Evolutionary conservation across 2,329 filamentous ascomycete genomes (phyloP).

Genomic region (Phaeosphaeriaceae sp.): DNA sequence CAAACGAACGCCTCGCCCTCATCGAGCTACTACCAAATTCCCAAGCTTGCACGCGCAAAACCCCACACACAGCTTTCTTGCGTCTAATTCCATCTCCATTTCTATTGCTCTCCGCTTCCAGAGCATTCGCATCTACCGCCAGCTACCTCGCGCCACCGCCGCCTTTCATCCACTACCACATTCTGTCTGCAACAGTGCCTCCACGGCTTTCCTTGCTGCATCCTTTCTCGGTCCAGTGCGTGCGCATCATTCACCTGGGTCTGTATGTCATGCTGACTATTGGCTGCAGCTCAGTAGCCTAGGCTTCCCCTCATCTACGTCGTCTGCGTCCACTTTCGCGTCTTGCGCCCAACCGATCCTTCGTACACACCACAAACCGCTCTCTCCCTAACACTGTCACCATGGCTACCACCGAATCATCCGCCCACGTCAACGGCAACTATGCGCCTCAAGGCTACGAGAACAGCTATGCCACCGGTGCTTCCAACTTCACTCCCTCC

Average conservation of each 20-base stretch:
- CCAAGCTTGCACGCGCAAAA: conserved; percentile 5
- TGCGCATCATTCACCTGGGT: conserved; percentile 10
- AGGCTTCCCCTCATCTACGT: conserved; percentile 2
- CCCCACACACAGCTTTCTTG: conserved; percentile 2
- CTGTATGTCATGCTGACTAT: conserved; percentile 1
- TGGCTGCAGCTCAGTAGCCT: conserved; percentile 3
- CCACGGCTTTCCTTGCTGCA: conserved; percentile 18
- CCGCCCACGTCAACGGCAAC: conserved; percentile 56
- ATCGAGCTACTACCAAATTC: not conserved
- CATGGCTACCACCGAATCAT: conserved; percentile 46
- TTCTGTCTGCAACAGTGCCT: conserved; percentile 6
- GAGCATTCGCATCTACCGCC: conserved; percentile 21
- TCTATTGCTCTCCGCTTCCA: conserved; percentile 17
- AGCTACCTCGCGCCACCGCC: conserved; percentile 21
- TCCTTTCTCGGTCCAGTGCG: conserved; percentile 20
- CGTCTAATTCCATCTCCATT: conserved; percentile 10
- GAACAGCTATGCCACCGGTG: conserved; percentile 44
- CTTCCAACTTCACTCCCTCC: conserved; percentile 33
- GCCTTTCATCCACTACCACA: conserved; percentile 6
- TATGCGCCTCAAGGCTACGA: conserved; percentile 54
- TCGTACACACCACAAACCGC: conserved; percentile 12
- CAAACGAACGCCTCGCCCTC: not conserved
- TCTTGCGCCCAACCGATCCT: conserved; percentile 13
- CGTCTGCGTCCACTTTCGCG: conserved; percentile 1
- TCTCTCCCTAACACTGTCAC: conserved; percentile 23